Evolutionary conservation across 257 asterid genomes (phyloP), one percentile per base, ranked within the genome.

Genomic region (Ligustrum vulgare): DNA sequence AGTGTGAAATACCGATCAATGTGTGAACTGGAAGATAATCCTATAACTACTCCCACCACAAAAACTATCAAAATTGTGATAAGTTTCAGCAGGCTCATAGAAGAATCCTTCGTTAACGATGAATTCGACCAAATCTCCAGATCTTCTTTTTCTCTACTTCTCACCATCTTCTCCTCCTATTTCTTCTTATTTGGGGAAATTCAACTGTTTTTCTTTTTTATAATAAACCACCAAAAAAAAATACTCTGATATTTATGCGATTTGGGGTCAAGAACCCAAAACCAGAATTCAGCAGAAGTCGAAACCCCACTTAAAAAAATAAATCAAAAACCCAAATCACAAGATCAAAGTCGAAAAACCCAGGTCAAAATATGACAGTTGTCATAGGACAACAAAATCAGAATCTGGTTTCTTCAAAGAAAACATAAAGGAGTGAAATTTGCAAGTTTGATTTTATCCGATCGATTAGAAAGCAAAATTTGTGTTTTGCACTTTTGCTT

Each of bases 11-110:
- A 95, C 67, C 89, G 81, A 82, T 84, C 86, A 43, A 95, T 84
- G 80, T 95, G 94, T 31, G 98, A 91, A 78, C 97, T 93, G 33
- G 94, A 91, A 73, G 87, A 85, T 75, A 95, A 73, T 35, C 99
- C 99, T 83, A 93, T 80, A 69, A 93, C 96, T 80, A 95, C 89
- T 18, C 99, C 99, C 41, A 85, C 84, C 32, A 93, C 96, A 73
- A 93, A 93, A 31, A 91, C 75, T 39, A 93, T 90, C 87, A 95
- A 82, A 75, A 80, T 49, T 6, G 88, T 56, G 63, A 95, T 69
- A 73, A 91, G 78, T 81, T 83, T 88, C 35, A 95, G 56, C 37
- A 91, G 78, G 77, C 91, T 87, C 73, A 88, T 31, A 9, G 97
- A 87, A 32, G 96, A 91, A 73, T 92, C 96, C 45, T 65, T 78